Conservation (phyloP, 352 stramenopile species). For the Globisporangium okanoganense region DNA sequence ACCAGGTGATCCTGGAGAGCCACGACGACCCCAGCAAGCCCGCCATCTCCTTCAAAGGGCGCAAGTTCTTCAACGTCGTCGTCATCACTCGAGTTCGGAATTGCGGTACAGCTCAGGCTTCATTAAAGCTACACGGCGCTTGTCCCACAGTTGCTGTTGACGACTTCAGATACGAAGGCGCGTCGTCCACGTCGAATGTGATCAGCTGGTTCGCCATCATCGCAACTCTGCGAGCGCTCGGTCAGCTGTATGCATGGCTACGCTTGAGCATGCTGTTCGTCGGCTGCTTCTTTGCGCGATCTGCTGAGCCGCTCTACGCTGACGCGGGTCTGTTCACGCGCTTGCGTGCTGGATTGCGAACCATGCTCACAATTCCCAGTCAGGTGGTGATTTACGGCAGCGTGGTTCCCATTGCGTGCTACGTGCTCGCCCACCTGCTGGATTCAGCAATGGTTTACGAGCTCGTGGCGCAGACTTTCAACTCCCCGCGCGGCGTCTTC, state of each 20-base stretch:
- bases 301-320: background rate
- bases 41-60: conserved; percentile 5
- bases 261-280: no score
- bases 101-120: background rate
- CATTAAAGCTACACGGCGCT: background rate
- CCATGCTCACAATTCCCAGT: conserved; percentile 18
- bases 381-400: conserved; percentile 21
- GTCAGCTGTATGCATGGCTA: conserved; percentile 16
- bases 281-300: conserved; percentile 14
- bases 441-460: conserved; percentile 17
- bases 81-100: conserved; percentile 8
- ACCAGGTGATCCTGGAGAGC: conserved; percentile 3
- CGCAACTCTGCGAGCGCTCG: conserved; percentile 6
- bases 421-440: conserved; percentile 15
- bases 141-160: conserved; percentile 12
- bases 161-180: conserved; percentile 16
- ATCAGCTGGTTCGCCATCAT: conserved; percentile 2
- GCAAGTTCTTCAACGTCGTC: background rate
- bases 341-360: background rate
- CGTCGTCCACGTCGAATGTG: background rate
- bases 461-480: conserved; percentile 9
- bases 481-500: conserved; percentile 8
- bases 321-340: background rate
- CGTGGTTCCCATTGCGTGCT: conserved; percentile 17
- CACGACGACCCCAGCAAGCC: background rate